Base-by-base conservation (phyloP, 73 alveolate species). In the Urostyla sp. region DNA sequence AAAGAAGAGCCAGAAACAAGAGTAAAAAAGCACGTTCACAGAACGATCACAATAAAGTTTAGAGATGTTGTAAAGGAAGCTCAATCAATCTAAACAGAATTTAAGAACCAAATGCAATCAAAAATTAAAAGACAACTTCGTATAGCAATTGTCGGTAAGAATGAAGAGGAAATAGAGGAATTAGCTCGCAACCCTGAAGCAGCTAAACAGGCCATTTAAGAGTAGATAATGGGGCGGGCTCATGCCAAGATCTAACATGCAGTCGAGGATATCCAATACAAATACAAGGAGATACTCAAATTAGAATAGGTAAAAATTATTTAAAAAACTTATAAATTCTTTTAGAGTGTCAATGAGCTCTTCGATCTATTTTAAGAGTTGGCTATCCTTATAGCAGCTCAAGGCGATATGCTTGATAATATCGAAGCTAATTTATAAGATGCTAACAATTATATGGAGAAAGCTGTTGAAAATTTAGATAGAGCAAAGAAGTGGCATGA, bases 1-100 rank as follows among this genome's bases (percentile, higher is more conserved):
- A 35, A 67, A 48, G 59, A 75, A 36, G 93, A 85, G 81, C 93
- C 93, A 13, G 93, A 85, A 27, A 75, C 89, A 15, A 3, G 93
- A 15, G 93, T 73, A 0, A 76, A 75, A 38, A 20, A 67, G 48
- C 69, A 78, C 20, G 79, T 85, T 16, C 48, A 85, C 60, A 59
- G 89, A 20, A 72, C 93, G 20, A 48, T 85, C 21, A 48, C 87
- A 30, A 32, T 72, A 0, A 75, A 69, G 51, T 85, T 85, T 74
- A 58, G 93, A 61, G 89, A 75, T 18, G 84, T 85, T 5, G 77
- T 85, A 44, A 44, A 85, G 36, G 56, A 63, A 40, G 30, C 82
- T 34, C 69, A 85, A 52, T 52, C 75, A 54, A 67, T 67, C 26
- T 78, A 85, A 49, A 84, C 87, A 16, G 87, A 85, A 38, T 85